Evolutionary conservation across 2,329 filamentous ascomycete species (phyloP), one percentile per base, ranked within the genome.

Genomic region (Cadophora luteo-olivacea): DNA sequence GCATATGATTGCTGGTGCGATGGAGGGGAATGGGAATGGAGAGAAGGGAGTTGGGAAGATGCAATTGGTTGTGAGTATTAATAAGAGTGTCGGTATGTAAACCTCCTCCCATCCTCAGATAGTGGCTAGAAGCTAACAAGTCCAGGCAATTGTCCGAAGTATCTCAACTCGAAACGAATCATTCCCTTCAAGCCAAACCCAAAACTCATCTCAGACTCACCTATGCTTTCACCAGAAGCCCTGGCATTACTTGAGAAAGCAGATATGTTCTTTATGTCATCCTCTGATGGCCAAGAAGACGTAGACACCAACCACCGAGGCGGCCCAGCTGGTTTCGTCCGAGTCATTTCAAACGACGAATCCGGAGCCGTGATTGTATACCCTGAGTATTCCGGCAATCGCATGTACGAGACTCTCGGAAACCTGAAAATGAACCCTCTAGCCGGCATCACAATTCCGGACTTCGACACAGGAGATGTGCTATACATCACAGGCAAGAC

Each of bases 351-450:
- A 32, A 89, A 91, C 66, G 79, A 82, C 4, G 7, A 41, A 11
- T 48, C 33, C 16, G 77, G 71, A 8, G 76, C 75, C 61, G 64
- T 68, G 3, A 78, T 96, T 19, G 82, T 90, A 3, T 96, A 92
- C 78, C 93, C 93, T 0, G 93, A 97, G 76, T 96, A 72, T 77
- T 93, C 91, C 0, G 93, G 93, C 12, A 96, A 96, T 78, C 83
- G 91, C 22, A 81, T 95, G 0, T 96, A 95, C 74, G 92, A 96
- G 77, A 92, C 90, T 0, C 83, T 96, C 0, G 93, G 93, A 1
- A 96, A 96, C 76, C 81, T 96, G 19, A 82, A 85, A 51, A 78
- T 84, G 12, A 89, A 89, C 48, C 91, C 92, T 0, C 80, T 82
- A 11, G 86, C 91, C 1, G 92, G 92, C 1, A 78, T 94, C 61